A percentile compares a stretch with the other conserved stretches of the same genome.
Evolutionary conservation across 2,329 filamentous ascomycete genomes (phyloP).

Genomic region (Aspergillus costaricaensis): DNA sequence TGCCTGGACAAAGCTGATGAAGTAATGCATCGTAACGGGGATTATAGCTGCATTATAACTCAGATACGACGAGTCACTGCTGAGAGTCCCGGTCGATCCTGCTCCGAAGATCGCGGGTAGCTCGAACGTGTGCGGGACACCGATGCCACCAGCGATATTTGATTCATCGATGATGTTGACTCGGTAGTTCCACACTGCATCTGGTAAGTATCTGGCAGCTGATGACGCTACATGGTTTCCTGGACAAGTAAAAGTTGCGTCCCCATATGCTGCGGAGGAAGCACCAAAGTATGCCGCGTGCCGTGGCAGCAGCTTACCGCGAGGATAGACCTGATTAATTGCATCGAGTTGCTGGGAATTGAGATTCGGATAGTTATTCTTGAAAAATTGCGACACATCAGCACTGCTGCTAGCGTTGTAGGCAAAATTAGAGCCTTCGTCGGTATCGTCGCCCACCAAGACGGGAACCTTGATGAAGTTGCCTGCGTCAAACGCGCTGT

Average conservation of each 20-base stretch:
- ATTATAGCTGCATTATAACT: constrained; percentile 22
- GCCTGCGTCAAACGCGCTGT: constrained; percentile 51
- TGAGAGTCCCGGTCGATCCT: constrained; percentile 38
- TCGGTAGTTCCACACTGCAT: constrained; percentile 49
- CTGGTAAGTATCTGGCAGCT: constrained; percentile 28
- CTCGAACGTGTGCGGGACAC: constrained; percentile 42
- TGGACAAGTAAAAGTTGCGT: constrained; percentile 53
- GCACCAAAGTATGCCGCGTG: constrained; percentile 42
- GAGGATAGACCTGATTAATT: constrained; percentile 57
- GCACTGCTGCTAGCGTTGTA: constrained; percentile 47
- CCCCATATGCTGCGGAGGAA: constrained; percentile 43
- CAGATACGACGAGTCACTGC: constrained; percentile 3
- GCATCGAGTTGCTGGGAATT: constrained; percentile 49
- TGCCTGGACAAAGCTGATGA: constrained; percentile 26
- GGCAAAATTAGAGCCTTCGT: constrained; percentile 50
- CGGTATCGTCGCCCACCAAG: constrained; percentile 52
- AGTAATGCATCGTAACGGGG: constrained; percentile 29
- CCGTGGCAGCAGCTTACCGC: constrained; percentile 31
- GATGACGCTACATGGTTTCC: constrained; percentile 44
- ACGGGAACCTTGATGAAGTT: constrained; percentile 58
- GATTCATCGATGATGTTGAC: constrained; percentile 49
- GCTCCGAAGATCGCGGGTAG: constrained; percentile 31
- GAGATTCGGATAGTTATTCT: constrained; percentile 58
- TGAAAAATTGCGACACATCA: constrained; percentile 57
- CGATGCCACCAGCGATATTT: constrained; percentile 39